Percentiles rank a stretch among this genome's conserved stretches.
These are phyloP conservation scores for Rheum nobile DNA, from an alignment of 148 eudicot genomes.

Conservation along the genomic window DNA sequence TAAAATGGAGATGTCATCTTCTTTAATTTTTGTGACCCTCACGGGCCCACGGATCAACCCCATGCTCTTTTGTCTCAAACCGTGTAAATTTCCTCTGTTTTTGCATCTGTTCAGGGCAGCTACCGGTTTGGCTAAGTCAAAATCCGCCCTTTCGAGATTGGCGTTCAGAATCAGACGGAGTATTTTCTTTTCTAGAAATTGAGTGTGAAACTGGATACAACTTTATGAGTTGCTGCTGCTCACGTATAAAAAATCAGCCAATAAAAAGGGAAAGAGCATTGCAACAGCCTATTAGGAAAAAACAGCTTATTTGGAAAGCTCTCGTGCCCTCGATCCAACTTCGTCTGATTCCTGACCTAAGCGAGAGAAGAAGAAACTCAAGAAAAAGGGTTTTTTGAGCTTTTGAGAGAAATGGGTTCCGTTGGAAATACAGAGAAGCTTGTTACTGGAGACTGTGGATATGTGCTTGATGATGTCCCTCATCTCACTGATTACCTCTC, in stretches of 20 bases:
- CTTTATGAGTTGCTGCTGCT: not conserved
- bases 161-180: not conserved
- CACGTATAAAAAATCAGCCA: not conserved
- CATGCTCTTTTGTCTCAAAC: too few species aligned
- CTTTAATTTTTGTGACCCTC: too few species aligned
- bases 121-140: not conserved
- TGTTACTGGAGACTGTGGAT: slow-evolving; percentile 1
- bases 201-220: not conserved
- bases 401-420: slow-evolving; percentile 1
- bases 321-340: not conserved
- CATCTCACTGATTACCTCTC: slow-evolving; percentile 10
- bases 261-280: not conserved
- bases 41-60: too few species aligned
- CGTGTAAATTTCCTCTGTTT: not conserved
- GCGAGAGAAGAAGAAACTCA: not conserved
- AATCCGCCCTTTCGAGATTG: not conserved
- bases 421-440: not conserved
- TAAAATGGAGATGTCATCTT: too few species aligned
- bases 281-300: not conserved
- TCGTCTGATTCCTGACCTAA: not conserved
- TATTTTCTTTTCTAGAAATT: not conserved
- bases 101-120: not conserved
- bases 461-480: slow-evolving; percentile 10
- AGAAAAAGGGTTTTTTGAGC: not conserved
- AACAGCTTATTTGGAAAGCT: not conserved